Evolutionary conservation across 106 monocot genomes (phyloP), one percentile per base, ranked within the genome.

Genomic region (Gastrodia elata): DNA sequence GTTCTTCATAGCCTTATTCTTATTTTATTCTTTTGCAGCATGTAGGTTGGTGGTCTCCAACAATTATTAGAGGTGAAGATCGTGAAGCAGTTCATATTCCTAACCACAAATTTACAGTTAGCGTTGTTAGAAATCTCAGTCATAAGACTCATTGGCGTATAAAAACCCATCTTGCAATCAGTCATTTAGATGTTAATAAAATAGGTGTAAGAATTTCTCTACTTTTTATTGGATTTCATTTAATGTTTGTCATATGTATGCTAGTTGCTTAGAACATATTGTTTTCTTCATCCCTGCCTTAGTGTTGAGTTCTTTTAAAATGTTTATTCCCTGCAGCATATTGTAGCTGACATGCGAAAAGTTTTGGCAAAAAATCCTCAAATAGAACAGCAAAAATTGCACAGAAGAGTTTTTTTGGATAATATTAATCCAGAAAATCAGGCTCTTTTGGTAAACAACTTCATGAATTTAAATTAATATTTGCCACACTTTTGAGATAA

Each of bases 1-100:
- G 36, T 67, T 67, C 26, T 38, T 37, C 41, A 39, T 39, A 8
- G 24, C 24, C n/a, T 73, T 55, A 15, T 39, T 35, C 28, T 61
- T 64, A 64, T n/a, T 8, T 73, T 0, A 35, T 72, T 3, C 5
- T 35, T 55, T 73, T 81, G 71, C 86, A 98, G 98, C 91, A 87
- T 87, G 87, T 99, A 9, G 98, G 98, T 59, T 99, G 91, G 98
- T 99, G 98, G 93, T 93, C 98, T 28, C 98, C 98, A 36, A 91
- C 98, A 16, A 82, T 99, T 74, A 93, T 99, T 73, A 84, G 98
- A 82, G 98, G 98, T 39, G 98, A 91, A 41, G 93, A 99, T 76
- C 84, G 98, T 57, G 98, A 93, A 81, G 98, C 98, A 76, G 72
- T 99, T 74, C 91, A 99, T 75, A 93, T 99, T 80, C 98, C 98